phyloP scores from a whole-genome alignment of 257 asterid species.

The Orobanche coerulescens region DNA sequence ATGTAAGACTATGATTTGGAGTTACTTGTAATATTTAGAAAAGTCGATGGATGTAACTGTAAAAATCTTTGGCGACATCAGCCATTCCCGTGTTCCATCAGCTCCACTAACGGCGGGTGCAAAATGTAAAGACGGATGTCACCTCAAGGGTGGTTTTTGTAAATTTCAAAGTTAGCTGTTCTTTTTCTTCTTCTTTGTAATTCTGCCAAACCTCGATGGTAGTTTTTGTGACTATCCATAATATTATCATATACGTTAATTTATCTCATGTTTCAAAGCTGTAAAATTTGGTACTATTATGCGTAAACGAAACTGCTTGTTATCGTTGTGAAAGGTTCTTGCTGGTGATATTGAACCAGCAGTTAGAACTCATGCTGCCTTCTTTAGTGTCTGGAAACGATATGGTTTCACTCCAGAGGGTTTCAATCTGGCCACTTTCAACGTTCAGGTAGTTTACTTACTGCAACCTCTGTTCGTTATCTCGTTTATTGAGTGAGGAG shows the following conservation, averaged over 20 bases:
- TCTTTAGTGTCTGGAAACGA: slow-evolving; percentile 91
- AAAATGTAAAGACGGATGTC: too few relatives aligned
- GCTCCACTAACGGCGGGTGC: too few relatives aligned
- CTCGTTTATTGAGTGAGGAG: slow-evolving; percentile 2
- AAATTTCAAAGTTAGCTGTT: too few relatives aligned
- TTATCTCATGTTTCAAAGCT: neutral
- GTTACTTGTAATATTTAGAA: too few relatives aligned
- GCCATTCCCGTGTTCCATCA: too few relatives aligned
- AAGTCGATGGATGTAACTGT: too few relatives aligned
- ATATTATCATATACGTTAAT: slow-evolving; percentile 3
- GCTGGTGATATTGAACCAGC: slow-evolving; percentile 99
- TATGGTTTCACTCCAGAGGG: slow-evolving; percentile 99
- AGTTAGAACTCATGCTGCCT: slow-evolving; percentile 85
- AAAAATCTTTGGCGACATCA: too few relatives aligned
- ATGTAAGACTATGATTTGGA: too few relatives aligned
- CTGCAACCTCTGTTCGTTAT: slow-evolving; percentile 17
- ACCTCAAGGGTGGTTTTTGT: too few relatives aligned
- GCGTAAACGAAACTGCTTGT: slow-evolving; percentile 20
- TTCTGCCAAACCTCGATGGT: too few relatives aligned
- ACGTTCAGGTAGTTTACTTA: slow-evolving; percentile 59
- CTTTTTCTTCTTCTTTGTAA: too few relatives aligned
- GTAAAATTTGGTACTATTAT: slow-evolving; percentile 12
- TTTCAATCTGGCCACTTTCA: slow-evolving; percentile 83
- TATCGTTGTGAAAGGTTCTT: slow-evolving; percentile 61
- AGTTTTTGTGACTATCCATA: too few relatives aligned